Percentiles rank a stretch among this genome's conserved stretches.
These are phyloP conservation scores for Cyclotella cryptica DNA, from an alignment of 108 stramenopile species.

Conservation along the genomic window DNA sequence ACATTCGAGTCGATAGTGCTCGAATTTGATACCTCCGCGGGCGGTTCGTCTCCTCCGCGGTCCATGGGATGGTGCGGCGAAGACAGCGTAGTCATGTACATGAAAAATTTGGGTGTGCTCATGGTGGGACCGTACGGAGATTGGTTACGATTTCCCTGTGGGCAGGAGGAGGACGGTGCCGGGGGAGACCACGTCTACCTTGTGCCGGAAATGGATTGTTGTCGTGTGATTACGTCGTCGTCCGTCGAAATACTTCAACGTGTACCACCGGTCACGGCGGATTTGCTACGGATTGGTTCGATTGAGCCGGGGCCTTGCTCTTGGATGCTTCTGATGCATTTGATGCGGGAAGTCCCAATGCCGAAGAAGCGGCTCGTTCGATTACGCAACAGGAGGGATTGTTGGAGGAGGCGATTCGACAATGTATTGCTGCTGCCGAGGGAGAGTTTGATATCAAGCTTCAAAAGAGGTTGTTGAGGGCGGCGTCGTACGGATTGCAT, in stretches of 20 bases:
- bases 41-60: slow-evolving; percentile 69
- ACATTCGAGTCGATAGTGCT: slow-evolving; percentile 92
- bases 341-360: slow-evolving; percentile 80
- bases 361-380: slow-evolving; percentile 83
- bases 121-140: slow-evolving; percentile 98
- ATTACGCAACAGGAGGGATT: slow-evolving; percentile 68
- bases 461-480: slow-evolving; percentile 91
- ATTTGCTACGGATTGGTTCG: slow-evolving; percentile 85
- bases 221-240: slow-evolving; percentile 86
- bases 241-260: slow-evolving; percentile 92
- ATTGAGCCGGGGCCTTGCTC: slow-evolving; percentile 94
- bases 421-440: slow-evolving; percentile 88
- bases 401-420: slow-evolving; percentile 79
- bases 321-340: slow-evolving; percentile 96
- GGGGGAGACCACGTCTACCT: slow-evolving; percentile 77
- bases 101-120: slow-evolving; percentile 91
- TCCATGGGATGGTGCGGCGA: slow-evolving; percentile 96
- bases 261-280: slow-evolving; percentile 90
- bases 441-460: slow-evolving; percentile 87
- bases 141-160: slow-evolving; percentile 91
- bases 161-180: slow-evolving; percentile 41
- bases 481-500: slow-evolving; percentile 94
- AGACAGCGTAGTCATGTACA: slow-evolving; percentile 93
- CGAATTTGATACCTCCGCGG: slow-evolving; percentile 90
- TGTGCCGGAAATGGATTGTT: slow-evolving; percentile 94